These are phyloP conservation scores for Neurospora discreta DNA, from an alignment of 495 filamentous ascomycete species.

Conservation along the genomic window DNA sequence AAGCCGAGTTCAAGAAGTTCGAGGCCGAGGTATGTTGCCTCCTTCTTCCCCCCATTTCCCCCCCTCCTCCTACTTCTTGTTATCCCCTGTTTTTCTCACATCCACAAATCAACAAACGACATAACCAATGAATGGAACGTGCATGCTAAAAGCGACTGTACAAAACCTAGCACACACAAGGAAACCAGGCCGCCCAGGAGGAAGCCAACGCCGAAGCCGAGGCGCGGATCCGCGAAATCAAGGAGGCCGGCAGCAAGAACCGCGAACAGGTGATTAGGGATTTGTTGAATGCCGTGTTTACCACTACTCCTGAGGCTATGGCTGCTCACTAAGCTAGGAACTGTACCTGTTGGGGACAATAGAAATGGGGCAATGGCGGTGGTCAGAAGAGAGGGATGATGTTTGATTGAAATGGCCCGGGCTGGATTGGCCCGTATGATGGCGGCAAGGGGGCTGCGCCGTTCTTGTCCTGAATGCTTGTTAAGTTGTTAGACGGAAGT, in stretches of 20 bases:
- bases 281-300: conserved; percentile 65
- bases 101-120: not conserved
- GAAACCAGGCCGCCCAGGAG: conserved; percentile 78
- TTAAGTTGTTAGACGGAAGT: not conserved
- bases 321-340: not conserved
- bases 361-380: no score
- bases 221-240: conserved; percentile 69
- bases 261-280: conserved; percentile 71
- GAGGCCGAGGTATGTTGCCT: conserved; percentile 63
- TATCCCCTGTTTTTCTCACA: not conserved
- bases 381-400: no score
- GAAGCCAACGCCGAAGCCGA: conserved; percentile 78
- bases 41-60: not conserved
- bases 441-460: no score
- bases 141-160: not conserved
- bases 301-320: not conserved
- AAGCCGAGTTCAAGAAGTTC: conserved; percentile 90
- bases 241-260: conserved; percentile 63
- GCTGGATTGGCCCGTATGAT: no score
- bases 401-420: no score
- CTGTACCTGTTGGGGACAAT: no score
- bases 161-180: conserved; percentile 62
- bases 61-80: no score
- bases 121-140: not conserved
- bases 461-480: not conserved